These are phyloP conservation scores for Citrus unshiu DNA, from an alignment of 345 rosid species.

Conservation along the genomic window DNA sequence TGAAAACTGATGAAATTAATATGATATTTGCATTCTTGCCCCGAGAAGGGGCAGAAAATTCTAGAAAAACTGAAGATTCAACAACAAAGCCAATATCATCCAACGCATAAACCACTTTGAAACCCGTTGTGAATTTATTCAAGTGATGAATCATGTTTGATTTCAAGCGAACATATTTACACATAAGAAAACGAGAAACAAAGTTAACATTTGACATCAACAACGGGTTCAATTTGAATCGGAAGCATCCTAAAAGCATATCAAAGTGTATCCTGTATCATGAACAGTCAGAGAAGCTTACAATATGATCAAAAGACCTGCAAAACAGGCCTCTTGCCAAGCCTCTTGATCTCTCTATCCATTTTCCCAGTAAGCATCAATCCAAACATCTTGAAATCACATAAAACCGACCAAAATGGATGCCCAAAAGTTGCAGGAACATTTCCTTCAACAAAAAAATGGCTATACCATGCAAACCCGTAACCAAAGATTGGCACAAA, in stretches of 20 bases:
- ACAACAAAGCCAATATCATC: neutral
- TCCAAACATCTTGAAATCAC: slow-evolving; percentile 91
- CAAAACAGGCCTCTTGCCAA: slow-evolving; percentile 84
- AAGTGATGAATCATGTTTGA: neutral
- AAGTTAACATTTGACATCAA: neutral
- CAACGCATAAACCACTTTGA: neutral
- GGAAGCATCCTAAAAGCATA: neutral
- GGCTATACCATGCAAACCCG: slow-evolving; percentile 93
- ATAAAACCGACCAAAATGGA: slow-evolving; percentile 80
- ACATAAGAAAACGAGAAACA: slow-evolving; percentile 1
- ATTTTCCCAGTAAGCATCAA: slow-evolving; percentile 87
- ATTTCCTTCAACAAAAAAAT: slow-evolving; percentile 92
- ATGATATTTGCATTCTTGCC: neutral
- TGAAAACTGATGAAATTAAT: neutral
- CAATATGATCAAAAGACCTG: slow-evolving; percentile 42
- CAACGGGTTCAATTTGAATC: neutral
- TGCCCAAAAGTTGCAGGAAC: slow-evolving; percentile 80
- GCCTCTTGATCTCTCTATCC: slow-evolving; percentile 95
- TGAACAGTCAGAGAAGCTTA: slow-evolving; percentile 8
- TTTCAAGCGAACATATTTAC: neutral
- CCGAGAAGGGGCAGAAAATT: neutral
- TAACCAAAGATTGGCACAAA: slow-evolving; percentile 72
- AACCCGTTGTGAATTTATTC: neutral
- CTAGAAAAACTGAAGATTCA: neutral
- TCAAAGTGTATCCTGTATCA: neutral